phyloP scores from a whole-genome alignment of 2,329 filamentous ascomycete species.

The Aspergillus sp. region DNA sequence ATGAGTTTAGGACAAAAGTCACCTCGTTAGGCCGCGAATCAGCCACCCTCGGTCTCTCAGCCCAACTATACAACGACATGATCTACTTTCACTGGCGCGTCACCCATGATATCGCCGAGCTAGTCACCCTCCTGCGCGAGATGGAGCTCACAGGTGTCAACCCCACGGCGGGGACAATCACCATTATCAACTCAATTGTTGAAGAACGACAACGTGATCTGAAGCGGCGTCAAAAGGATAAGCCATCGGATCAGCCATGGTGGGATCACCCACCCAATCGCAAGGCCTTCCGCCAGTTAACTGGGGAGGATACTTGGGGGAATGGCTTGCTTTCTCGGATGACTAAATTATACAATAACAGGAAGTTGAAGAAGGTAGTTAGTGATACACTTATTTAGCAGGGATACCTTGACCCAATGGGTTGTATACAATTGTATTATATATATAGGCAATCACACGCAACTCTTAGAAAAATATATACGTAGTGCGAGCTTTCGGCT shows the following conservation, averaged over 20 bases:
- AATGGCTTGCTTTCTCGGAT: slow-evolving; percentile 29
- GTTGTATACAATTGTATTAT: neutral
- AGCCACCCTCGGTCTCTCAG: slow-evolving; percentile 44
- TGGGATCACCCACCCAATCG: slow-evolving; percentile 35
- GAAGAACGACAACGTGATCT: slow-evolving; percentile 24
- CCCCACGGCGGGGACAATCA: slow-evolving; percentile 34
- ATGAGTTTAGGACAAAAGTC: slow-evolving; percentile 42
- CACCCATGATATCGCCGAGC: slow-evolving; percentile 40
- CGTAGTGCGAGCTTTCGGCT: neutral
- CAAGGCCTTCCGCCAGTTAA: slow-evolving; percentile 27
- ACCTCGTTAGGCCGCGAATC: slow-evolving; percentile 41
- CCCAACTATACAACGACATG: slow-evolving; percentile 46
- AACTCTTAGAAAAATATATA: neutral
- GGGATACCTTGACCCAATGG: neutral
- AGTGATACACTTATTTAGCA: neutral
- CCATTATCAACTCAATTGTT: slow-evolving; percentile 33
- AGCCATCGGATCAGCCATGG: slow-evolving; percentile 22
- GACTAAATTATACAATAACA: slow-evolving; percentile 15
- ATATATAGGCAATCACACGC: neutral
- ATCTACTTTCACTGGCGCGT: slow-evolving; percentile 45
- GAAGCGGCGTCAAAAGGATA: neutral
- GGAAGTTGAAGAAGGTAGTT: slow-evolving; percentile 4
- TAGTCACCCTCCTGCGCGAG: slow-evolving; percentile 41
- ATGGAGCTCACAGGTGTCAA: slow-evolving; percentile 47
- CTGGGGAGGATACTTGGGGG: slow-evolving; percentile 9